Percentiles rank a stretch among this genome's conserved stretches.
Evolutionary conservation across 345 rosid species (phyloP).

Genomic region (Salix brachista): DNA sequence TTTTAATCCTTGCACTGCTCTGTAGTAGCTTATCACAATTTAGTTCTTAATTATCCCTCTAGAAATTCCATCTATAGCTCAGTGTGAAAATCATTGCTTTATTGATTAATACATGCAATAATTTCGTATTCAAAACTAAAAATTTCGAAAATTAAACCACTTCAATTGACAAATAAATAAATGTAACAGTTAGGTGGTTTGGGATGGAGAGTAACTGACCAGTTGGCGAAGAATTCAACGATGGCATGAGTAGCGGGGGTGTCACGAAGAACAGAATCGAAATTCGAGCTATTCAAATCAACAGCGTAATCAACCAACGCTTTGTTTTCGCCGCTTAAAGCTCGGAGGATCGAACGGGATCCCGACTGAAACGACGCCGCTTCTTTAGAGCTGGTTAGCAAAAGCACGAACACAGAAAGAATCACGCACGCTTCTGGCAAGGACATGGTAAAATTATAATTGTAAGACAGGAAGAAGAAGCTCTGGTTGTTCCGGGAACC

Average conservation of each 20-base stretch:
- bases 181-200: neutral
- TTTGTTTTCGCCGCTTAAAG: conserved; percentile 21
- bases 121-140: neutral
- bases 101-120: neutral
- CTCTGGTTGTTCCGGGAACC: neutral
- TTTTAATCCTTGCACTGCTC: too few relatives aligned
- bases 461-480: neutral
- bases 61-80: neutral
- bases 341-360: conserved; percentile 68
- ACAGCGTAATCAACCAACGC: conserved; percentile 51
- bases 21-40: neutral
- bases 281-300: conserved; percentile 63
- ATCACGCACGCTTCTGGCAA: conserved; percentile 49
- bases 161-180: neutral
- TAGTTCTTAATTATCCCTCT: neutral
- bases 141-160: neutral
- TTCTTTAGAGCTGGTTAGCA: conserved; percentile 19
- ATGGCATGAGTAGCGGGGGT: conserved; percentile 73
- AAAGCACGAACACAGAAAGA: conserved; percentile 31
- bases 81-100: neutral
- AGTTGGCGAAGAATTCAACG: conserved; percentile 88
- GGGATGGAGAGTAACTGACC: conserved; percentile 41
- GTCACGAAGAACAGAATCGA: conserved; percentile 56
- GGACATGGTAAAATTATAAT: neutral
- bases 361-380: conserved; percentile 39